Evolutionary conservation across 805 yeast species (phyloP).

Genomic region (Yamadazyma tumulicola): DNA sequence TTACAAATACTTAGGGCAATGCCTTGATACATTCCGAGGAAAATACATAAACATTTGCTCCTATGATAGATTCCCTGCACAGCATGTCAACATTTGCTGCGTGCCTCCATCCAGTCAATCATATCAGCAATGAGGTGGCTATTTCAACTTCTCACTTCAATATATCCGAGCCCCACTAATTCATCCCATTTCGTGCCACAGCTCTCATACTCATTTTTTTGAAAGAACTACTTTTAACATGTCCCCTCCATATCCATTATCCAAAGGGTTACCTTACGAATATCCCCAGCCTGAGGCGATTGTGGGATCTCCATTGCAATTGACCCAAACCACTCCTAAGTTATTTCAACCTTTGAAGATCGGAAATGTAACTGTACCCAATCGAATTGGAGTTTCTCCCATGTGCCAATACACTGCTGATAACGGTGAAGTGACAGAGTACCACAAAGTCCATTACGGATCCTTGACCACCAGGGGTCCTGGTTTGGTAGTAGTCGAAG

Average conservation of each 20-base stretch:
- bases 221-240: too few relatives aligned
- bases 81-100: too few relatives aligned
- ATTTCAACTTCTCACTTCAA: too few relatives aligned
- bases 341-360: slow-evolving; percentile 42
- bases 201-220: too few relatives aligned
- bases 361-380: slow-evolving; percentile 37
- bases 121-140: too few relatives aligned
- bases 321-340: slow-evolving; percentile 23
- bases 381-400: slow-evolving; percentile 50
- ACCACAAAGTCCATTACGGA: slow-evolving; percentile 50
- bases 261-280: slow-evolving; percentile 9
- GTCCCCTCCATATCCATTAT: neutral
- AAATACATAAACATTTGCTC: too few relatives aligned
- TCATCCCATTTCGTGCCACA: too few relatives aligned
- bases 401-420: slow-evolving; percentile 52
- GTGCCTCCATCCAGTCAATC: too few relatives aligned
- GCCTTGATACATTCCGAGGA: too few relatives aligned
- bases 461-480: slow-evolving; percentile 47
- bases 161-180: too few relatives aligned
- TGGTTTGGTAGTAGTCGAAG: slow-evolving; percentile 47
- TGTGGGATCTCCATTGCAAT: slow-evolving; percentile 9
- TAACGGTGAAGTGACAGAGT: slow-evolving; percentile 43
- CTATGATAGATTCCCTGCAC: too few relatives aligned
- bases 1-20: too few relatives aligned
- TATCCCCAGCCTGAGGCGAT: slow-evolving; percentile 10